phyloP scores from a whole-genome alignment of 1,284 basidiomycete genomes.

The Cystobasidium slooffiae region DNA sequence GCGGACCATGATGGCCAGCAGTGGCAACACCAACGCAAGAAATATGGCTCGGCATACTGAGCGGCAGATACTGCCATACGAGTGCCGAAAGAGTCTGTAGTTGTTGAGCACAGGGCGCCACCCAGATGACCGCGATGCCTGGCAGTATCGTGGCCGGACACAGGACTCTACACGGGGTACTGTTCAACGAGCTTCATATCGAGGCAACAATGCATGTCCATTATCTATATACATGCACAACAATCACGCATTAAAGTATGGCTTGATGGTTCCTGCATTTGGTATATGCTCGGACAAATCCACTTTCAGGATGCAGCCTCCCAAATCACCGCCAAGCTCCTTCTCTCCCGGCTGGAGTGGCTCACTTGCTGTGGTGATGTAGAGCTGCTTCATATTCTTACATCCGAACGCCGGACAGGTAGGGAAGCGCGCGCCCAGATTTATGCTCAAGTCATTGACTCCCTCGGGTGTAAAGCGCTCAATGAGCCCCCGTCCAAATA shows the following conservation, averaged over 20 bases:
- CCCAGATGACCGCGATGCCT: no score
- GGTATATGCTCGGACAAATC: conserved; percentile 28
- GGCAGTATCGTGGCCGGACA: no score
- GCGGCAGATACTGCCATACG: no score
- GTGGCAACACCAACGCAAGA: no score
- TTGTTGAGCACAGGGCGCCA: no score
- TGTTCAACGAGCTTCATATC: no score
- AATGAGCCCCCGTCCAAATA: conserved; percentile 17
- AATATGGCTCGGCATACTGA: no score
- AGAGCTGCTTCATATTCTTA: conserved; percentile 20
- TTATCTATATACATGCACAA: background rate
- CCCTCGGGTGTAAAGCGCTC: conserved; percentile 45
- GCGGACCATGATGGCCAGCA: no score
- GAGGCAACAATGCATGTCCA: background rate
- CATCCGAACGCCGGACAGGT: conserved; percentile 42
- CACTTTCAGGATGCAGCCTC: conserved; percentile 37
- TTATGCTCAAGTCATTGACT: conserved; percentile 36
- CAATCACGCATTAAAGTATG: conserved; percentile 3
- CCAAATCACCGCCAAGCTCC: conserved; percentile 30
- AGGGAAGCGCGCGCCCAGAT: conserved; percentile 38
- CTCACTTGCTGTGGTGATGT: conserved; percentile 42
- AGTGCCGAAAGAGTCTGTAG: no score
- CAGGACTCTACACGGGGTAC: no score
- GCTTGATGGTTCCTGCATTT: conserved; percentile 12
- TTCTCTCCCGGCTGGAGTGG: conserved; percentile 31